These are phyloP conservation scores for Aspergillus sojae DNA, from an alignment of 2,329 filamentous ascomycete species.

Conservation along the genomic window DNA sequence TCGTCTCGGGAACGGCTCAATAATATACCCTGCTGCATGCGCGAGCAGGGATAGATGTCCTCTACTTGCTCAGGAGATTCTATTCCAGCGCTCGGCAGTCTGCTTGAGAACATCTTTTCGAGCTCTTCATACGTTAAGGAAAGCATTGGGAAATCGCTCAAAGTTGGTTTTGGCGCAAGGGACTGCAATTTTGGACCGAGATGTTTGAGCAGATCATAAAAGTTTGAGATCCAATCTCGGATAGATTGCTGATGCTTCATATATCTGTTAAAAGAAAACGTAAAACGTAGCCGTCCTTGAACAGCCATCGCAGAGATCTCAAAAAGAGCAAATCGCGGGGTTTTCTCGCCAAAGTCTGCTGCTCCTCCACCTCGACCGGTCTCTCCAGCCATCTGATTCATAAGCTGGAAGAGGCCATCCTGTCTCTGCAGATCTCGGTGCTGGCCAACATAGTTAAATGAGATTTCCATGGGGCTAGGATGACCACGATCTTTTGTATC, in stretches of 20 bases:
- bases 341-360: slow-evolving; percentile 48
- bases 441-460: slow-evolving; percentile 46
- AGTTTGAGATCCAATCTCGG: slow-evolving; percentile 46
- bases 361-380: slow-evolving; percentile 48
- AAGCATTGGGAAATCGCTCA: slow-evolving; percentile 51
- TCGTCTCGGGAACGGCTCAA: slow-evolving; percentile 36
- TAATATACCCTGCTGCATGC: slow-evolving; percentile 42
- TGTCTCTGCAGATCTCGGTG: slow-evolving; percentile 48
- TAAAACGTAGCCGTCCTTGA: slow-evolving; percentile 50
- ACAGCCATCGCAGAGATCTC: slow-evolving; percentile 56
- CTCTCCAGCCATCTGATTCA: slow-evolving; percentile 51
- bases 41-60: slow-evolving; percentile 45
- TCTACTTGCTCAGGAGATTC: slow-evolving; percentile 40
- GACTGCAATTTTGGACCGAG: slow-evolving; percentile 31
- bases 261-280: slow-evolving; percentile 54
- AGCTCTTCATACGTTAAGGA: slow-evolving; percentile 48
- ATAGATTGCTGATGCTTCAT: slow-evolving; percentile 52
- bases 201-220: slow-evolving; percentile 34
- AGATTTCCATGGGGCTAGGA: slow-evolving; percentile 47
- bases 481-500: slow-evolving; percentile 34
- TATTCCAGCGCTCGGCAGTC: slow-evolving; percentile 42
- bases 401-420: slow-evolving; percentile 48
- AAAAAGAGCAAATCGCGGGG: slow-evolving; percentile 53
- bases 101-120: slow-evolving; percentile 38
- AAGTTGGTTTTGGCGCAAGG: slow-evolving; percentile 33